These are phyloP conservation scores for Trifolium pratense DNA, from an alignment of 306 rosid genomes.

Conservation along the genomic window DNA sequence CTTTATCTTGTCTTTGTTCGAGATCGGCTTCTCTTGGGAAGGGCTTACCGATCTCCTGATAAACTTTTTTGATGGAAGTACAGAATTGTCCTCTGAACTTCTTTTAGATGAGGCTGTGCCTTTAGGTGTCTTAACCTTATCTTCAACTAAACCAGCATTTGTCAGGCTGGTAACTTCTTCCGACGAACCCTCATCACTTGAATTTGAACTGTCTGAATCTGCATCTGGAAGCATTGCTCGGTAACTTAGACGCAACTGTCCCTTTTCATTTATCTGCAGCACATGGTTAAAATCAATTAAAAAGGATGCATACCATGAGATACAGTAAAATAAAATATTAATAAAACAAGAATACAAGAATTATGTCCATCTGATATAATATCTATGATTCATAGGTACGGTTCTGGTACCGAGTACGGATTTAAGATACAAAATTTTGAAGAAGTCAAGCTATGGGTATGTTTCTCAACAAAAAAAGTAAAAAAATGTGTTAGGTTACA, in stretches of 20 bases:
- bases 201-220: slow-evolving; percentile 51
- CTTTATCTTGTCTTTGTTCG: slow-evolving; percentile 60
- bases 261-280: slow-evolving; percentile 83
- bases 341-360: slow-evolving; percentile 22
- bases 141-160: slow-evolving; percentile 42
- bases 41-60: slow-evolving; percentile 57
- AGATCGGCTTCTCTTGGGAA: slow-evolving; percentile 50
- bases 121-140: slow-evolving; percentile 45
- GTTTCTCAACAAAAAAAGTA: no score
- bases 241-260: slow-evolving; percentile 95
- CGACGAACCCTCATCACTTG: slow-evolving; percentile 30
- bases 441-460: not conserved
- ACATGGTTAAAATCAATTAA: slow-evolving; percentile 34
- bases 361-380: not conserved
- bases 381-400: no score
- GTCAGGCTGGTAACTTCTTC: slow-evolving; percentile 30
- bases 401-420: no score
- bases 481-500: no score
- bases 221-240: slow-evolving; percentile 79
- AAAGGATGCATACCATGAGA: not conserved
- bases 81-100: slow-evolving; percentile 52
- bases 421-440: no score
- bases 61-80: slow-evolving; percentile 65
- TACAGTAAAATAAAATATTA: slow-evolving; percentile 29
- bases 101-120: slow-evolving; percentile 48